phyloP scores from a whole-genome alignment of 257 asterid genomes.

The Cordia subcordata region DNA sequence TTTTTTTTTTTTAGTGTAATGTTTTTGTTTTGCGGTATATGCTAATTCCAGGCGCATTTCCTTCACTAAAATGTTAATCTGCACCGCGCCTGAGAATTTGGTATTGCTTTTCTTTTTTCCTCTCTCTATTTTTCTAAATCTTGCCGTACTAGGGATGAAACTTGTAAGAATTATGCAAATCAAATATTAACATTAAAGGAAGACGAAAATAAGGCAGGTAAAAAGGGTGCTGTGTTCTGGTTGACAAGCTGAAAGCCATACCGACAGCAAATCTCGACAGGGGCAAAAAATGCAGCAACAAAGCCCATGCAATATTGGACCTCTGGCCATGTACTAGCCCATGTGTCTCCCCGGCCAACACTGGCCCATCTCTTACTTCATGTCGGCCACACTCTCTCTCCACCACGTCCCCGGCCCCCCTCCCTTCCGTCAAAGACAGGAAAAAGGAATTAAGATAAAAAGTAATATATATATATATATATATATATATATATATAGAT shows the following conservation, averaged over 20 bases:
- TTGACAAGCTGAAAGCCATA: slow-evolving; percentile 1
- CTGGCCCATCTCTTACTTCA: slow-evolving; percentile 17
- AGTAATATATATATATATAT: too few relatives aligned
- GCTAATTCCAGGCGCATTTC: slow-evolving; percentile 14
- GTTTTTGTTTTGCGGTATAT: not conserved
- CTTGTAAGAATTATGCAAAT: not conserved
- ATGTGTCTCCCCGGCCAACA: slow-evolving; percentile 18
- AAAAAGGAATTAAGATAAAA: not conserved
- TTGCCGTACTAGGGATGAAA: not conserved
- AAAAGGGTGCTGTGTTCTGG: too few relatives aligned
- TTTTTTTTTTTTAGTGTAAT: too few relatives aligned
- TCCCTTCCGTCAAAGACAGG: not conserved
- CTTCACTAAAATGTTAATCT: not conserved
- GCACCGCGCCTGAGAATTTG: not conserved
- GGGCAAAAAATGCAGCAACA: slow-evolving; percentile 14
- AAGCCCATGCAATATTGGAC: slow-evolving; percentile 18
- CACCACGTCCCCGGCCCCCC: too few relatives aligned
- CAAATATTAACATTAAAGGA: too few relatives aligned
- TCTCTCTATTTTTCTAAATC: too few relatives aligned
- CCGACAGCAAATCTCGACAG: slow-evolving; percentile 15
- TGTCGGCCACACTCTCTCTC: slow-evolving; percentile 16
- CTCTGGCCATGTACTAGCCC: slow-evolving; percentile 20
- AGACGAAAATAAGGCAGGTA: too few relatives aligned
- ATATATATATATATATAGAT: too few relatives aligned
- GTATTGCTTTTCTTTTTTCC: not conserved